Base-by-base conservation (phyloP, 2,329 filamentous ascomycete species). In the Cercospora nicotianae region DNA sequence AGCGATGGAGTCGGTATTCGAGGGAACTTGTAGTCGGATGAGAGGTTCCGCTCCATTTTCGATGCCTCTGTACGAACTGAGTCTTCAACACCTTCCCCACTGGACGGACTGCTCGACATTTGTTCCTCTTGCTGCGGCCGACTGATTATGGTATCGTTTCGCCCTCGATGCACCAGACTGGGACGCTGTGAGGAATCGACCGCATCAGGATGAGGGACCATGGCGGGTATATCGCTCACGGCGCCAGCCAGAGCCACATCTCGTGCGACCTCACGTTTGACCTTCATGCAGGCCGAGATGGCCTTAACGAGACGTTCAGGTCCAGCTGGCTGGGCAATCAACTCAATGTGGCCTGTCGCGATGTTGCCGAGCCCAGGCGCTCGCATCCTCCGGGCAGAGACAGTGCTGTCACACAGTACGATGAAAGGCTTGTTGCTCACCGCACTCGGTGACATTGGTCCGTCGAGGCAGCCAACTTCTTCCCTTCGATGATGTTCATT, bases 281-380 rank as follows among this genome's bases (percentile, higher is more conserved):
- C 64, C n/a, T 61, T 60, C 26, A 73, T 8, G 51, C 74, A 75
- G 20, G 66, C 63, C 13, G 67, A 59, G 23, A 75, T 67, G 2
- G 72, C 74, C 55, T 72, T 74, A 18, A 64, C 55, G 1, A 75
- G 63, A n/a, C 72, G 66, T 51, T 70, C 68, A 3, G 73, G 70
- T 6, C 72, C 72, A 33, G 69, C 71, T 20, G 74, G 74, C 55
- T 75, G 74, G 6, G 73, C 68, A 6, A 74, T 72, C 45, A 73
- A 71, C 58, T 74, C 73, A 39, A 74, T 66, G 13, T 69, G 66
- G n/a, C 69, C 64, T 16, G 66, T 69, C 1, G 68, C 70, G n/a
- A 72, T 68, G 26, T 65, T 63, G 30, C 70, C 67, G 3, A 74
- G 64, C 5, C 71, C 70, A 12, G 66, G 63, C 13, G 68, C 70